These are phyloP conservation scores for Globisporangium heterothallicum DNA, from an alignment of 352 stramenopile species.

Conservation along the genomic window DNA sequence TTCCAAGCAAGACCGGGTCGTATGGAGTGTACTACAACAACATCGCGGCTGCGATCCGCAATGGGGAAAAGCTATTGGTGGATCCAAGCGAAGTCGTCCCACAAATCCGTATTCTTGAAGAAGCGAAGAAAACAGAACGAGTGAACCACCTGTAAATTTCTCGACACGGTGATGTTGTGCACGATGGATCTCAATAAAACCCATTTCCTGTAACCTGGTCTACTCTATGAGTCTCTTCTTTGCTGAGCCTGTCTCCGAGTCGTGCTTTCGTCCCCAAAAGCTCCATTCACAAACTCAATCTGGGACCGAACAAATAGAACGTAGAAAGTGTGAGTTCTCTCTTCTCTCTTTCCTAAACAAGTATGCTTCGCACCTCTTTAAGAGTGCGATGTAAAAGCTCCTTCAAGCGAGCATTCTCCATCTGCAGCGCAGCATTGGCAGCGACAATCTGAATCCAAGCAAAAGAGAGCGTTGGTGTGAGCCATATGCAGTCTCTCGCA, in stretches of 20 bases:
- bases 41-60: slow-evolving; percentile 54
- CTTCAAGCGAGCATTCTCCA: slow-evolving; percentile 28
- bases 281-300: slow-evolving; percentile 8
- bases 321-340: neutral
- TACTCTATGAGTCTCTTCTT: too few species aligned
- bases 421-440: slow-evolving; percentile 21
- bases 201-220: too few species aligned
- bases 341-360: neutral
- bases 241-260: neutral
- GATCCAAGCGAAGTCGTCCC: slow-evolving; percentile 40
- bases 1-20: slow-evolving; percentile 39
- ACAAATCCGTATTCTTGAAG: slow-evolving; percentile 71
- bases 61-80: slow-evolving; percentile 41
- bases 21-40: slow-evolving; percentile 76
- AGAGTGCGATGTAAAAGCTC: slow-evolving; percentile 33
- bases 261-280: neutral
- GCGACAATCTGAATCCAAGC: slow-evolving; percentile 12
- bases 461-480: too few species aligned
- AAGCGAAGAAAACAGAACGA: slow-evolving; percentile 54
- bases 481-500: neutral
- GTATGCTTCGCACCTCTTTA: slow-evolving; percentile 19
- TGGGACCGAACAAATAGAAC: neutral
- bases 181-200: neutral
- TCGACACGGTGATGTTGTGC: neutral
- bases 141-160: slow-evolving; percentile 15